These are phyloP conservation scores for Shiraia sp. DNA, from an alignment of 2,329 filamentous ascomycete species.

Conservation along the genomic window DNA sequence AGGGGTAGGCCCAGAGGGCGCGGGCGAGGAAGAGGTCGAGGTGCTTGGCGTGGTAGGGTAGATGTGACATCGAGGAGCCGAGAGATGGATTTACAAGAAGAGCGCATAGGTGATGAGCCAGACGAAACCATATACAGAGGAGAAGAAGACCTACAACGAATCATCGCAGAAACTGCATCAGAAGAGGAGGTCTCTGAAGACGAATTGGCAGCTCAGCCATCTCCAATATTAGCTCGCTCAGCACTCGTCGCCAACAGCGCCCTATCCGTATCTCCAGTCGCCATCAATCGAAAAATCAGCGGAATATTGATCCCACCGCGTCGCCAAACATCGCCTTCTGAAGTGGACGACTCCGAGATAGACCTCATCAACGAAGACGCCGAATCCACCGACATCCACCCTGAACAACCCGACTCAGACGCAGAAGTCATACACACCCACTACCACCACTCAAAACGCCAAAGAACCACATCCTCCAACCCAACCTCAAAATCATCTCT, in stretches of 20 bases:
- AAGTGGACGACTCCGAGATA: conserved; percentile 6
- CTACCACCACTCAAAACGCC: no score
- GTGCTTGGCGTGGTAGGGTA: conserved; percentile 13
- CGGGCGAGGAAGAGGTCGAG: conserved; percentile 21
- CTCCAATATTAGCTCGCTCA: conserved; percentile 29
- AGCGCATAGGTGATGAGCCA: conserved; percentile 2
- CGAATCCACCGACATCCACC: conserved; percentile 15
- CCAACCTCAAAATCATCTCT: no score
- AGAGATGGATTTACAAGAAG: conserved; percentile 3
- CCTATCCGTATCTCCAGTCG: conserved; percentile 24
- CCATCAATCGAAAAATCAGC: conserved; percentile 5
- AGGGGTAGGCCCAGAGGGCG: conserved; percentile 14
- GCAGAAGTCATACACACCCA: no score
- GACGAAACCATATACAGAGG: neutral
- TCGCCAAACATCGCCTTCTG: conserved; percentile 6
- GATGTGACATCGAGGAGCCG: neutral
- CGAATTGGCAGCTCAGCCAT: conserved; percentile 8
- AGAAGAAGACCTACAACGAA: conserved; percentile 7
- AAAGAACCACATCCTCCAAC: no score
- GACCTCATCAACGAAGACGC: conserved; percentile 3
- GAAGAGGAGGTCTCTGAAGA: conserved; percentile 12
- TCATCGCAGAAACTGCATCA: conserved; percentile 15
- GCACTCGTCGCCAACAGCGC: conserved; percentile 40
- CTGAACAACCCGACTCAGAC: conserved; percentile 9
- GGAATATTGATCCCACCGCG: conserved; percentile 3